Evolutionary conservation across 1,139 yeast genomes (phyloP), one percentile per base, ranked within the genome.

Genomic region (Geotrichum aggregatum): DNA sequence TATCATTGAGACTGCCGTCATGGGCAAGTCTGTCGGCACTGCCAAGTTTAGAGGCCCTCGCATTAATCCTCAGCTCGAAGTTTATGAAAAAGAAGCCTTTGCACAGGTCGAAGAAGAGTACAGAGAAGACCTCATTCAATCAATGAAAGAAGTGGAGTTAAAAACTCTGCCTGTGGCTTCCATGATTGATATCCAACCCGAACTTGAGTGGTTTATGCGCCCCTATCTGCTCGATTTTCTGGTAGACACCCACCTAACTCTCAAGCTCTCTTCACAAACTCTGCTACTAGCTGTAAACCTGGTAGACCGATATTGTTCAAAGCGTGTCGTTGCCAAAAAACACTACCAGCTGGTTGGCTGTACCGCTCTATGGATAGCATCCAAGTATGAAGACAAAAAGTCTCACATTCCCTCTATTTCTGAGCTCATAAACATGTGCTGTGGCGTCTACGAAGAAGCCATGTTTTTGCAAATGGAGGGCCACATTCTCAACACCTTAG

Each of bases 401-500:
- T 78, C 83, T 56, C 76, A 92, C 56, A 92, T 88, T 8, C 96
- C 97, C 19, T 83, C 92, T 1, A 74, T 89, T 56, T 77, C 79
- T 52, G 96, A 89, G 66, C 77, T 89, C 35, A 77, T 84, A 14
- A 73, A 80, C 60, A 79, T 88, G 83, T 87, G 96, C 69, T 79
- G 95, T 56, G 80, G 82, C 62, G 89, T 89, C 10, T 91, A 88
- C 66, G 95, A 88, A 59, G 86, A 83, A 60, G 86, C 84, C 58
- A 88, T 91, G 95, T 91, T 92, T 71, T 79, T 86, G 43, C 97
- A 91, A 71, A 92, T 92, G 98, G 98, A 92, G 71, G 82, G 83
- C 72, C 98, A 92, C 70, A 84, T 92, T 42, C 74, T 92, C 53
- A 76, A 83, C 54, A 91, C 98, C 1, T 73, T 92, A 51, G 87